These are phyloP conservation scores for Salvia sclarea DNA, from an alignment of 305 asterid genomes.

Conservation along the genomic window DNA sequence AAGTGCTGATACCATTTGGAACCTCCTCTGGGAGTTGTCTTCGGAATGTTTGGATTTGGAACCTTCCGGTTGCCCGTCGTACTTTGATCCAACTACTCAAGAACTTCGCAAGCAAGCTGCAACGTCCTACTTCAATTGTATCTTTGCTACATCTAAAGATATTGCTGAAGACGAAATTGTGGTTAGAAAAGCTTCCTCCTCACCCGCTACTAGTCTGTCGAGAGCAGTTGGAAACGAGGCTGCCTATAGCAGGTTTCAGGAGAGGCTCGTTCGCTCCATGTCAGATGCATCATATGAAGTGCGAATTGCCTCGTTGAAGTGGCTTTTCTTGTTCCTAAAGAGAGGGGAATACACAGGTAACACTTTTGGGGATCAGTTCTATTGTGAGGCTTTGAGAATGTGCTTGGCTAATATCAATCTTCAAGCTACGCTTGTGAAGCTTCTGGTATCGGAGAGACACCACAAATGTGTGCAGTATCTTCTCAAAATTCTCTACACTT, in stretches of 20 bases:
- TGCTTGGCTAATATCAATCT: constrained; percentile 55
- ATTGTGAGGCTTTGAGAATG: constrained; percentile 44
- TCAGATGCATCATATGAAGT: constrained; percentile 87
- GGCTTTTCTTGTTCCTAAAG: constrained; percentile 74
- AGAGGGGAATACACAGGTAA: constrained; percentile 39
- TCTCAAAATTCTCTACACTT: constrained; percentile 73
- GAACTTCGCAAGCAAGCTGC: constrained; percentile 94
- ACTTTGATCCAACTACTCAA: constrained; percentile 76
- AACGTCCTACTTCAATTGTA: constrained; percentile 77
- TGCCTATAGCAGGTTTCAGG: constrained; percentile 54
- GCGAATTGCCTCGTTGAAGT: constrained; percentile 77
- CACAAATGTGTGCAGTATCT: constrained; percentile 75
- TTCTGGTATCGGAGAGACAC: constrained; percentile 71
- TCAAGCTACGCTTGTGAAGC: constrained; percentile 57
- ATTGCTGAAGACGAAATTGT: constrained; percentile 50
- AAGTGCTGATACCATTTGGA: constrained; percentile 60
- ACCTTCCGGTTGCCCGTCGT: constrained; percentile 44
- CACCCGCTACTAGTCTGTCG: constrained; percentile 44
- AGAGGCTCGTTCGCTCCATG: constrained; percentile 58
- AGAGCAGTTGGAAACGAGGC: constrained; percentile 44
- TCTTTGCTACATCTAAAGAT: constrained; percentile 62
- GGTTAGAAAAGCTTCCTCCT: constrained; percentile 35
- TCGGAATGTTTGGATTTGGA: constrained; percentile 70
- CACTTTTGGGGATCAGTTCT: constrained; percentile 37
- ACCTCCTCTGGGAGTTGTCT: constrained; percentile 70